Evolutionary conservation across 352 stramenopile genomes (phyloP).

Genomic region (Phytophthora megakarya): DNA sequence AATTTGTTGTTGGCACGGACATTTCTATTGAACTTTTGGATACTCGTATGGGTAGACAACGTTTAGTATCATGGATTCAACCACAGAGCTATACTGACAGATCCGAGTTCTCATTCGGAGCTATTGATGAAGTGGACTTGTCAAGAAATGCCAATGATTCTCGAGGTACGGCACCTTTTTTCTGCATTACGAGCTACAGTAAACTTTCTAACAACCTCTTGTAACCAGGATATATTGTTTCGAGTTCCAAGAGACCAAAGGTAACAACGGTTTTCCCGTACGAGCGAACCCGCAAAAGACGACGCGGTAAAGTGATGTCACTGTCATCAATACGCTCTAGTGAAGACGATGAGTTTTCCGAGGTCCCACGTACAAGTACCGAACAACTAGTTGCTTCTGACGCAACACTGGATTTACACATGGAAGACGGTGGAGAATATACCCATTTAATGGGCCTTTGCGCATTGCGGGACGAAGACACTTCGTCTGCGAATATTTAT

Average conservation of each 20-base stretch:
- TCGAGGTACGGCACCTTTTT: constrained; percentile 31
- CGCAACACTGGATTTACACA: constrained; percentile 59
- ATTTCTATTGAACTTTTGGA: constrained; percentile 75
- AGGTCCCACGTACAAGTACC: constrained; percentile 12
- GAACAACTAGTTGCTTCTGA: constrained; percentile 67
- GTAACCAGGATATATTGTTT: constrained; percentile 47
- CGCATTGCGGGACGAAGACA: constrained; percentile 37
- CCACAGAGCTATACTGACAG: constrained; percentile 25
- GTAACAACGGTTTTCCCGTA: constrained; percentile 55
- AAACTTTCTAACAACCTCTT: neutral
- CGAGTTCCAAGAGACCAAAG: constrained; percentile 43
- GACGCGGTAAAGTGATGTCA: constrained; percentile 34
- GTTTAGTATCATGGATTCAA: constrained; percentile 68
- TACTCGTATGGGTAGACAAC: constrained; percentile 61
- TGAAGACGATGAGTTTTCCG: constrained; percentile 40
- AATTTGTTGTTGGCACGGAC: constrained; percentile 69
- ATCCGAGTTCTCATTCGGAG: constrained; percentile 36
- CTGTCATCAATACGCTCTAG: constrained; percentile 46
- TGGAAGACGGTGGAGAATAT: constrained; percentile 65
- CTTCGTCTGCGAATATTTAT: constrained; percentile 47
- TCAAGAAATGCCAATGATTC: constrained; percentile 31
- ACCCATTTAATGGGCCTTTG: constrained; percentile 59
- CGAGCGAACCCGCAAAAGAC: constrained; percentile 38
- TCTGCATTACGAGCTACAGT: neutral
- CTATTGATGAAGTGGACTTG: constrained; percentile 55